These are phyloP conservation scores for Serpula lacrymans DNA, from an alignment of 768 basidiomycete species.

Conservation along the genomic window DNA sequence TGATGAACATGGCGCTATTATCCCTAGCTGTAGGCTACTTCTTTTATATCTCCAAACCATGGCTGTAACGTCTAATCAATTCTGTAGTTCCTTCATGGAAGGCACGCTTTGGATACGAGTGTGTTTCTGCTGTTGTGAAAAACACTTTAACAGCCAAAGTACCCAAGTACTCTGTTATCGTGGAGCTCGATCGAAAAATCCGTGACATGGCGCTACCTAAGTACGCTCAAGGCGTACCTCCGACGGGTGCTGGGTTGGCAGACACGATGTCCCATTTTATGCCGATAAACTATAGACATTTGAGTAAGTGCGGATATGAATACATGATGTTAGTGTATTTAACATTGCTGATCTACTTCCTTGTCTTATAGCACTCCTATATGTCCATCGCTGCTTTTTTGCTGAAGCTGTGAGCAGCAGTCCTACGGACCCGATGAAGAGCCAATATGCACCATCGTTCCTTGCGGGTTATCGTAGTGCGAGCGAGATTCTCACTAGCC, in stretches of 20 bases:
- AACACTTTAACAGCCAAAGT: conserved; percentile 63
- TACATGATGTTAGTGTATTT: no score
- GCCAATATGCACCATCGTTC: conserved; percentile 63
- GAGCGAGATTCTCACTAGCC: conserved; percentile 49
- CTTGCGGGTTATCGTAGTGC: conserved; percentile 66
- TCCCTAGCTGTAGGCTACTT: conserved; percentile 53
- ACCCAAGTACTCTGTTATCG: conserved; percentile 57
- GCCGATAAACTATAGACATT: conserved; percentile 69
- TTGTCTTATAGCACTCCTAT: conserved; percentile 51
- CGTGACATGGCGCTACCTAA: conserved; percentile 65
- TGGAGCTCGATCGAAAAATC: conserved; percentile 62
- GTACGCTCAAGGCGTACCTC: conserved; percentile 52
- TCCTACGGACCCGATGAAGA: conserved; percentile 65
- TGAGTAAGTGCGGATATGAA: conserved; percentile 47
- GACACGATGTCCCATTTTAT: conserved; percentile 73
- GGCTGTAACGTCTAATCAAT: background rate
- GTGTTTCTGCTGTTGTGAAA: conserved; percentile 65
- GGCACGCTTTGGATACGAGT: conserved; percentile 63
- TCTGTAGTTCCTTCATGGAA: conserved; percentile 64
- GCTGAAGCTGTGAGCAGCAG: conserved; percentile 66
- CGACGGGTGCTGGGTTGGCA: conserved; percentile 47
- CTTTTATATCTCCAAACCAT: background rate
- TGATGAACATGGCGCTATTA: conserved; percentile 52
- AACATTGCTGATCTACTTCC: background rate
- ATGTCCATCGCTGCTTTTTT: conserved; percentile 75